Evolutionary conservation across 2,329 filamentous ascomycete species (phyloP), one percentile per base, ranked within the genome.

Genomic region (Byssoonygena ceratinophila): DNA sequence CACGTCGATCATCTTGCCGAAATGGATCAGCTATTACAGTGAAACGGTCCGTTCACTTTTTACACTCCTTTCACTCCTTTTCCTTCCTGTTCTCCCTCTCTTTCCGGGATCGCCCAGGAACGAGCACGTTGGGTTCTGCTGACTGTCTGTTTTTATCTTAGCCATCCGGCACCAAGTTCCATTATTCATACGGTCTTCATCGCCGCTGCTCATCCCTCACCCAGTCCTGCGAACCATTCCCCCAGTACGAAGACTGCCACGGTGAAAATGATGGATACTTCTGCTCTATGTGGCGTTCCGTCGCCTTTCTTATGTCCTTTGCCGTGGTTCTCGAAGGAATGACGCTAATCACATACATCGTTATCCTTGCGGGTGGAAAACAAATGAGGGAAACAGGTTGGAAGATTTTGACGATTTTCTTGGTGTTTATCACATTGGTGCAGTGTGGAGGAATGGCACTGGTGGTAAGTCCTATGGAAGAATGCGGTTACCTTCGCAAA

Each of bases 231-330:
- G 64, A 71, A 44, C 66, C 66, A 57, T 92, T 89, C 67, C 87
- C 87, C 2, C 74, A 76, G 58, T 71, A 77, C 51, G 74, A 79
- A 53, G 82, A 87, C 65, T 91, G 87, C 46, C 71, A 74, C 52
- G 77, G 76, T 60, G 78, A 80, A 49, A 79, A 53, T 27, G 37
- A 83, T 60, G 77, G 81, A 48, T 81, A 82, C 63, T 96, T 97
- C 71, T 97, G 92, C 74, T 85, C 82, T 61, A 85, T 94, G 77
- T 98, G 91, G 91, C 80, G 86, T 54, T 87, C 82, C 23, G 82
- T 88, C 32, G 89, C 87, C 22, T 97, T 96, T 70, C 71, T 95
- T 58, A 88, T 94, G 73, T 86, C 83, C 49, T 86, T 96, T 61
- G 79, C 85, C 6, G 80, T 88, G 34, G 82, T 95, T n/a, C 66